A percentile compares a stretch with the other conserved stretches of the same genome.
Evolutionary conservation across 2,329 filamentous ascomycete species (phyloP).

Genomic region (Domatiomyces globalis): DNA sequence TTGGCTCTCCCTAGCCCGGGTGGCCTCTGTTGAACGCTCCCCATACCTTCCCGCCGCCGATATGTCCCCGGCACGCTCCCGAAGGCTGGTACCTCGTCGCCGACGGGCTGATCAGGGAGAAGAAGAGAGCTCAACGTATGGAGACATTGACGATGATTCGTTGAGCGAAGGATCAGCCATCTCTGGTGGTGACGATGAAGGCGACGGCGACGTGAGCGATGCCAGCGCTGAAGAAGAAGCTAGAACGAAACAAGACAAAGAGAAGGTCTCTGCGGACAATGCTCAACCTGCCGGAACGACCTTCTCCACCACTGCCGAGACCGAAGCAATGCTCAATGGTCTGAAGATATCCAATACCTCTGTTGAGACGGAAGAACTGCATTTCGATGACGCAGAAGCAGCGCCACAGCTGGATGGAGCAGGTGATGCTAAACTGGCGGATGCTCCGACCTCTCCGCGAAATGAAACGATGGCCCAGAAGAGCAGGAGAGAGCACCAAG

Average conservation of each 20-base stretch:
- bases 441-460: conserved; percentile 23
- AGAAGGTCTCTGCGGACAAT: neutral
- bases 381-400: conserved; percentile 33
- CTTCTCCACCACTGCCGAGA: conserved; percentile 31
- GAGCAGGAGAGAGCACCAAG: conserved; percentile 73
- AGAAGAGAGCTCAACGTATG: conserved; percentile 36
- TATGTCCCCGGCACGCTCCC: neutral
- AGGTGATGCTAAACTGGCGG: conserved; percentile 9
- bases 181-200: conserved; percentile 44
- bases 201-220: conserved; percentile 45
- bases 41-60: neutral
- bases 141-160: conserved; percentile 45
- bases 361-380: conserved; percentile 31
- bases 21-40: neutral
- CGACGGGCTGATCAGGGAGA: conserved; percentile 36
- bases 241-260: conserved; percentile 13
- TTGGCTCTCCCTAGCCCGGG: neutral
- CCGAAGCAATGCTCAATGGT: conserved; percentile 48
- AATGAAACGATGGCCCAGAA: conserved; percentile 52
- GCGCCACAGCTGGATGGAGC: conserved; percentile 1
- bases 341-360: conserved; percentile 33
- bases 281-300: neutral
- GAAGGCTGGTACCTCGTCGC: conserved; percentile 14
- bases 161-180: conserved; percentile 47
- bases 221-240: conserved; percentile 38